These are phyloP conservation scores for Tolypocladium guangdongense DNA, from an alignment of 2,329 filamentous ascomycete species.

Conservation along the genomic window DNA sequence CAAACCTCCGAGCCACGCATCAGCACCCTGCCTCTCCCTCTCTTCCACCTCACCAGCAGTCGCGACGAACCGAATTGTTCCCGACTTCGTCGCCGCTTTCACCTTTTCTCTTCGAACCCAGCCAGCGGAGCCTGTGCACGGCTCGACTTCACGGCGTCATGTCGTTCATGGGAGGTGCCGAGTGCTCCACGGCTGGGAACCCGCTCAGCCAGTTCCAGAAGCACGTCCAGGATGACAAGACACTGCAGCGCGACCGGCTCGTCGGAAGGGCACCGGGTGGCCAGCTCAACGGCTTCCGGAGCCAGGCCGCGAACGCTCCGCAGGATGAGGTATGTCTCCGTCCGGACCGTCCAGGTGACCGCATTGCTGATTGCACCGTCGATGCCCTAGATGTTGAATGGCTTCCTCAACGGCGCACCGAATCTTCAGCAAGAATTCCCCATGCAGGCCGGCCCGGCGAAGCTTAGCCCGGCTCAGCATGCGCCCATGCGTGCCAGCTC, in stretches of 20 bases:
- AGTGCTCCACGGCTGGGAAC: slow-evolving; percentile 94
- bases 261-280: slow-evolving; percentile 63
- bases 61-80: not conserved
- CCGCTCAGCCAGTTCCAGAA: slow-evolving; percentile 96
- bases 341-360: slow-evolving; percentile 1
- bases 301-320: slow-evolving; percentile 52
- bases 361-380: slow-evolving; percentile 17
- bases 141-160: slow-evolving; percentile 36
- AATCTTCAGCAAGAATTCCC: slow-evolving; percentile 43
- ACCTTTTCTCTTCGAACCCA: not conserved
- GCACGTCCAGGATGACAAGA: slow-evolving; percentile 93
- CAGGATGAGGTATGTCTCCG: slow-evolving; percentile 57
- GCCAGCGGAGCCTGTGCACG: not conserved
- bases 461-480: slow-evolving; percentile 37
- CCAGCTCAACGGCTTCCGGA: slow-evolving; percentile 68
- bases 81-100: not conserved
- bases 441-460: slow-evolving; percentile 36
- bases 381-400: slow-evolving; percentile 68
- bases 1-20: slow-evolving; percentile 3
- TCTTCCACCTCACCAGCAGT: not conserved
- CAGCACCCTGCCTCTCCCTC: not conserved
- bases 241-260: slow-evolving; percentile 80
- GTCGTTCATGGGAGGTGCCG: slow-evolving; percentile 91
- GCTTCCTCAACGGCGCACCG: slow-evolving; percentile 76
- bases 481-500: slow-evolving; percentile 42